Evolutionary conservation across 2,329 filamentous ascomycete species (phyloP), one percentile per base, ranked within the genome.

Genomic region (Diaporthe citriasiana): DNA sequence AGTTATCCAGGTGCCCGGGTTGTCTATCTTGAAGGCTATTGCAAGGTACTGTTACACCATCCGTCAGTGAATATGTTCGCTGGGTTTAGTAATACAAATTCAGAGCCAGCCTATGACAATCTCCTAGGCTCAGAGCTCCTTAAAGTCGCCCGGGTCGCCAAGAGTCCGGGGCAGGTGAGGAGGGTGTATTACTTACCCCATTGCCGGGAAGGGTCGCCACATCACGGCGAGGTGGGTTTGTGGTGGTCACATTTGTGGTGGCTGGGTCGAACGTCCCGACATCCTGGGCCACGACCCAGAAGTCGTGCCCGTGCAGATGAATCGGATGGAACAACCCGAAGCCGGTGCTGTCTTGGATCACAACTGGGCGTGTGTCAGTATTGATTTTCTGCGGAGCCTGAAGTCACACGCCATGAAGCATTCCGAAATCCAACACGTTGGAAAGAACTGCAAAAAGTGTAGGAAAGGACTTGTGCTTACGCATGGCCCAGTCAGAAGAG

Each of bases 221-320:
- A 75, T 85, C 83, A 50, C 83, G 79, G 30, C 83, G 80, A 10
- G 81, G 80, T n/a, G 83, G 83, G 73, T 85, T 85, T 70, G 66
- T 50, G 72, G 77, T 77, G 72, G 75, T 76, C 22, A 80, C 74
- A 6, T 56, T 55, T 4, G 77, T 63, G 6, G 66, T 57, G 70
- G 45, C 72, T 60, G 73, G 68, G 72, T 73, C 73, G 66, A 74
- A 80, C n/a, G 69, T 9, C 22, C 78, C 75, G 45, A 73, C 66
- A 45, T 77, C 79, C 80, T 83, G 74, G 22, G 81, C 79, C 12
- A 88, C 77, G 17, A 88, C 78, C 77, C 83, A 85, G 79, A 88
- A 88, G 72, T 88, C 84, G 77, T 89, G 87, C 8, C 87, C 87
- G 79, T 89, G 87, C 19, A 89, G 80, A 79, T 89, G 87, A 78